Evolutionary conservation across 2,329 filamentous ascomycete genomes (phyloP).

Genomic region (Atkinsonella texensis): DNA sequence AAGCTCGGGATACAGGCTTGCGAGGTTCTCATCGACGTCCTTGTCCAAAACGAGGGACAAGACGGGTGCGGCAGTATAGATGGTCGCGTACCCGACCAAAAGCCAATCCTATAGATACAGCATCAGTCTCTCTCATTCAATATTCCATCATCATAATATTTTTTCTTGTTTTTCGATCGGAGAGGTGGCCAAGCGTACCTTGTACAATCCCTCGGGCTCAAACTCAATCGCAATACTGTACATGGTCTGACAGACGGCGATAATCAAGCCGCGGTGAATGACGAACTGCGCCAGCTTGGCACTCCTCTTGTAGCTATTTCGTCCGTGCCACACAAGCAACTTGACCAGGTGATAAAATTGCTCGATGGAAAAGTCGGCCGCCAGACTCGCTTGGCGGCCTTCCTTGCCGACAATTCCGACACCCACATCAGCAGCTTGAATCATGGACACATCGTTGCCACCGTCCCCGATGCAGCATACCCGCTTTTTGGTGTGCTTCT

Average conservation of each 20-base stretch:
- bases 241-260: constrained; percentile 92
- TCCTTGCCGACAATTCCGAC: constrained; percentile 98
- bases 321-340: constrained; percentile 95
- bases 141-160: not conserved
- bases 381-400: constrained; percentile 84
- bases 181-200: constrained; percentile 26
- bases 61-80: constrained; percentile 90
- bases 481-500: constrained; percentile 82
- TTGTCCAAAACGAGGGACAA: constrained; percentile 88
- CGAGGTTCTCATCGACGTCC: constrained; percentile 87
- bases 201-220: constrained; percentile 88
- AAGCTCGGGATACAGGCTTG: constrained; percentile 90
- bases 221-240: constrained; percentile 90
- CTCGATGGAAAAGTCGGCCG: constrained; percentile 92
- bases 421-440: constrained; percentile 93
- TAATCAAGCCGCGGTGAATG: constrained; percentile 92
- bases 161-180: too few relatives aligned
- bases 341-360: constrained; percentile 94
- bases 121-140: constrained; percentile 11
- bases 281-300: constrained; percentile 97
- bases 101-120: constrained; percentile 62
- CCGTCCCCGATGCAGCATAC: constrained; percentile 97
- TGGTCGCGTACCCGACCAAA: constrained; percentile 87
- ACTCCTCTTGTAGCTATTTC: constrained; percentile 91
- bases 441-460: constrained; percentile 98